phyloP scores from a whole-genome alignment of 2,329 filamentous ascomycete species.

The Colletotrichum eleusines region DNA sequence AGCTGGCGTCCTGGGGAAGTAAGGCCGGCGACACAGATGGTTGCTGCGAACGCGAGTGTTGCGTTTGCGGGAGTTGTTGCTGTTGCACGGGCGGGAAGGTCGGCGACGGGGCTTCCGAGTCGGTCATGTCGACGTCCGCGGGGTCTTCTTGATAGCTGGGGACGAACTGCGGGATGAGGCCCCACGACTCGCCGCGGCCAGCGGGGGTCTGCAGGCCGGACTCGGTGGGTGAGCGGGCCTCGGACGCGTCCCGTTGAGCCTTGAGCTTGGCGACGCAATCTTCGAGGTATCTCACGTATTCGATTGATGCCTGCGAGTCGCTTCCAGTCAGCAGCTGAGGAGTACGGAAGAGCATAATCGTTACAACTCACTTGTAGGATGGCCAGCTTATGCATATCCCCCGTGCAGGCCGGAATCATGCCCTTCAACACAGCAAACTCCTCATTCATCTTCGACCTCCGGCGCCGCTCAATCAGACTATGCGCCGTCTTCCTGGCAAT shows the following conservation, averaged over 20 bases:
- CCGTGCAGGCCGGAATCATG: conserved; percentile 96
- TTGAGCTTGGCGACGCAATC: conserved; percentile 88
- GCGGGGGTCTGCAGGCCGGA: conserved; percentile 48
- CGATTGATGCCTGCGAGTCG: conserved; percentile 82
- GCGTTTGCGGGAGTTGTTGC: conserved; percentile 18
- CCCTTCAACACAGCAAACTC: conserved; percentile 94
- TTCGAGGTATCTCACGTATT: conserved; percentile 94
- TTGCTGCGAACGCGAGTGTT: conserved; percentile 51
- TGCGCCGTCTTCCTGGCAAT: conserved; percentile 97
- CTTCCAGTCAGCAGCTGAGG: conserved; percentile 2
- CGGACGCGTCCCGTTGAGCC: conserved; percentile 59
- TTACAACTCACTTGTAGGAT: conserved; percentile 83
- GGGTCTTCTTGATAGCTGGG: conserved; percentile 55
- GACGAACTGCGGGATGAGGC: conserved; percentile 44
- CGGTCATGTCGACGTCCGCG: conserved; percentile 72
- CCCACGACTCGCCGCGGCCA: conserved; percentile 45
- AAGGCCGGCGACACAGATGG: conserved; percentile 67
- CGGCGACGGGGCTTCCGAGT: conserved; percentile 61
- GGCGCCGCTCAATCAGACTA: conserved; percentile 89
- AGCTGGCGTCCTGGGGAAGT: conserved; percentile 57
- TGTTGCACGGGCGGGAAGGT: conserved; percentile 53
- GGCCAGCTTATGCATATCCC: conserved; percentile 97
- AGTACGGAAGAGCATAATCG: background rate
- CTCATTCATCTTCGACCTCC: conserved; percentile 98
- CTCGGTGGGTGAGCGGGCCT: conserved; percentile 44